Percentiles rank a stretch among this genome's conserved stretches.
Evolutionary conservation across 768 basidiomycete species (phyloP).

Genomic region (Lactifluus pinguis): DNA sequence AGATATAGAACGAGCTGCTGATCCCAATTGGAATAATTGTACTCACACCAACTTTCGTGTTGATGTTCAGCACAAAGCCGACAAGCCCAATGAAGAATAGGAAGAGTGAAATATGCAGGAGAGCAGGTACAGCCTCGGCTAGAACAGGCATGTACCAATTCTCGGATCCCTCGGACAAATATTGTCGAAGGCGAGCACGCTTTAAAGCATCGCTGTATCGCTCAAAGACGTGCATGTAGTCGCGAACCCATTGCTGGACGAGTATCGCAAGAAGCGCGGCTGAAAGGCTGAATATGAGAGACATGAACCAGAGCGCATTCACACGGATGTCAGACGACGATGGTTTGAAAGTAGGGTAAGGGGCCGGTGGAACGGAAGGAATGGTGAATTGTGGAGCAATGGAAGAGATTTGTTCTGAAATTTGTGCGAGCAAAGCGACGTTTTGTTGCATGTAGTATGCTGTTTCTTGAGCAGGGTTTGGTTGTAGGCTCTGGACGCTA

Average conservation of each 20-base stretch:
- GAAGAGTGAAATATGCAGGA: constrained; percentile 41
- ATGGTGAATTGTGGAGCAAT: not conserved
- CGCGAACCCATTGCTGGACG: constrained; percentile 41
- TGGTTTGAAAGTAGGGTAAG: constrained; percentile 11
- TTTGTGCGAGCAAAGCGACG: not conserved
- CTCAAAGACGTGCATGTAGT: constrained; percentile 26
- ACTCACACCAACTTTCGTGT: not conserved
- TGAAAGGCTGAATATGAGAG: constrained; percentile 30
- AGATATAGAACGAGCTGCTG: constrained; percentile 9
- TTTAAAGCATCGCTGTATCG: constrained; percentile 23
- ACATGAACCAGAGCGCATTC: constrained; percentile 36
- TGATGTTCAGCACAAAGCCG: constrained; percentile 32
- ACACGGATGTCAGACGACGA: constrained; percentile 28
- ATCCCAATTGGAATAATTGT: not conserved
- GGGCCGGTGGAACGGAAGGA: not conserved
- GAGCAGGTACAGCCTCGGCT: constrained; percentile 36
- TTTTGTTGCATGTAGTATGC: not conserved
- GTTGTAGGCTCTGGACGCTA: not conserved
- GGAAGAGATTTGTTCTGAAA: constrained; percentile 7
- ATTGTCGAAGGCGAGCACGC: constrained; percentile 36
- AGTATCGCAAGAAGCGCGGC: constrained; percentile 38
- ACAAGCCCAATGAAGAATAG: constrained; percentile 43
- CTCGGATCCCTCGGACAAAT: constrained; percentile 28
- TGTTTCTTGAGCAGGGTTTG: not conserved
- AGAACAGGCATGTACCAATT: constrained; percentile 34